A percentile compares a stretch with the other conserved stretches of the same genome.
Evolutionary conservation across 371 early-diverging fungal genomes (phyloP).

Genomic region (Actinomucor elegans): DNA sequence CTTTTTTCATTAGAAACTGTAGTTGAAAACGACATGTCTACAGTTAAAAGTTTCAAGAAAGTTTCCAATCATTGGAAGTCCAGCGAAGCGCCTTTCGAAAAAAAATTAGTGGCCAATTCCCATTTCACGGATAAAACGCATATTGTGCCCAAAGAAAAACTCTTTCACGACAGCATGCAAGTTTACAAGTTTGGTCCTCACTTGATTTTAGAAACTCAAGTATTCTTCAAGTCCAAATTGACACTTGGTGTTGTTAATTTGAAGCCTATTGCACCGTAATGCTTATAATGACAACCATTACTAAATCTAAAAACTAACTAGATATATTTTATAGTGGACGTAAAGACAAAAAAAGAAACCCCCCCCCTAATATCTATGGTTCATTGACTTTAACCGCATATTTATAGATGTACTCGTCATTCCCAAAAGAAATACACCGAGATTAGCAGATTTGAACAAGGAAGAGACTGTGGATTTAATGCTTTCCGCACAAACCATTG

Average conservation of each 20-base stretch:
- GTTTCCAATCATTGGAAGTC: too few relatives aligned
- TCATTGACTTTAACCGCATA: neutral
- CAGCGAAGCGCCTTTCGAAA: too few relatives aligned
- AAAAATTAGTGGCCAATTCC: too few relatives aligned
- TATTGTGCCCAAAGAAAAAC: too few relatives aligned
- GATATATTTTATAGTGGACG: conserved; percentile 6
- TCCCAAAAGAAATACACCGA: conserved; percentile 63
- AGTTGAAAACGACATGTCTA: too few relatives aligned
- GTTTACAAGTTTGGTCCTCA: conserved; percentile 63
- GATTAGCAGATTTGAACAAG: conserved; percentile 71
- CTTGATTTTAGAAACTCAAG: conserved; percentile 61
- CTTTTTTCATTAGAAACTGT: too few relatives aligned
- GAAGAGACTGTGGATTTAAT: conserved; percentile 85
- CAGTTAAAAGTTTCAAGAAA: too few relatives aligned
- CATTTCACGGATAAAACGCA: too few relatives aligned
- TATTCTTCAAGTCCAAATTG: conserved; percentile 71
- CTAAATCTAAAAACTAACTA: too few relatives aligned
- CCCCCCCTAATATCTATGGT: too few relatives aligned
- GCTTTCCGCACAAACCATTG: conserved; percentile 72
- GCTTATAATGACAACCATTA: too few relatives aligned
- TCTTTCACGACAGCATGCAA: neutral
- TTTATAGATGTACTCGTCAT: conserved; percentile 80
- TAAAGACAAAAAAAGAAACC: too few relatives aligned
- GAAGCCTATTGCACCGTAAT: conserved; percentile 82
- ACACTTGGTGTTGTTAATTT: conserved; percentile 84